phyloP scores from a whole-genome alignment of 306 rosid genomes.

The Vigna unguiculata region DNA sequence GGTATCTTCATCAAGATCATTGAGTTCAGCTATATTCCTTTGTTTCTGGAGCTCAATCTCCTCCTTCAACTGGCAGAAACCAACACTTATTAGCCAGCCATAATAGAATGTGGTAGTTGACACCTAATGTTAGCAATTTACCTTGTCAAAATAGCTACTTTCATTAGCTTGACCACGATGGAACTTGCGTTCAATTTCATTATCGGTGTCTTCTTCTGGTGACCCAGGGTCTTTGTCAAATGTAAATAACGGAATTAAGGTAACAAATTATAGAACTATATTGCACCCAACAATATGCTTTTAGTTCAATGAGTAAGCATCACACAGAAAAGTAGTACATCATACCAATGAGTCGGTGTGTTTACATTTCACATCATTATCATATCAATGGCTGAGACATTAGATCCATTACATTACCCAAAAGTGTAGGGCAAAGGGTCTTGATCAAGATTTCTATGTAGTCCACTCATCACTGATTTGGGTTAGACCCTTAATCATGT shows the following conservation, averaged over 20 bases:
- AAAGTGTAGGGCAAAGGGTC: too few species aligned
- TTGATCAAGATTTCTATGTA: too few species aligned
- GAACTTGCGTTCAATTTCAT: slow-evolving; percentile 52
- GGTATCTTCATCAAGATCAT: slow-evolving; percentile 84
- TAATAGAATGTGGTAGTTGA: slow-evolving; percentile 18
- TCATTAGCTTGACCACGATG: slow-evolving; percentile 60
- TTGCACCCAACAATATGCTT: slow-evolving; percentile 22
- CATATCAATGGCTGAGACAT: neutral
- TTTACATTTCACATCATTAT: slow-evolving; percentile 20
- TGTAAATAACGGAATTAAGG: slow-evolving; percentile 73
- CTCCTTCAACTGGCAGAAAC: slow-evolving; percentile 75
- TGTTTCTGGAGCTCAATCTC: slow-evolving; percentile 82
- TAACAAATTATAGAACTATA: slow-evolving; percentile 43
- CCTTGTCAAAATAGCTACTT: slow-evolving; percentile 83
- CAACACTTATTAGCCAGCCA: slow-evolving; percentile 27
- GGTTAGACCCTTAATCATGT: too few species aligned
- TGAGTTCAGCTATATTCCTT: slow-evolving; percentile 84
- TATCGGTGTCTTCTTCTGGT: slow-evolving; percentile 64
- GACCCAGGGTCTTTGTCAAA: slow-evolving; percentile 60
- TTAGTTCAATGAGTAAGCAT: neutral
- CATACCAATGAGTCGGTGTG: too few species aligned
- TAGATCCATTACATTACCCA: neutral
- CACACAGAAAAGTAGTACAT: neutral
- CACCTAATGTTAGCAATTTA: slow-evolving; percentile 39
- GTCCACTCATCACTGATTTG: too few species aligned